Evolutionary conservation across 495 filamentous ascomycete genomes (phyloP), one percentile per base, ranked within the genome.

Genomic region (Penicillium nucicola): DNA sequence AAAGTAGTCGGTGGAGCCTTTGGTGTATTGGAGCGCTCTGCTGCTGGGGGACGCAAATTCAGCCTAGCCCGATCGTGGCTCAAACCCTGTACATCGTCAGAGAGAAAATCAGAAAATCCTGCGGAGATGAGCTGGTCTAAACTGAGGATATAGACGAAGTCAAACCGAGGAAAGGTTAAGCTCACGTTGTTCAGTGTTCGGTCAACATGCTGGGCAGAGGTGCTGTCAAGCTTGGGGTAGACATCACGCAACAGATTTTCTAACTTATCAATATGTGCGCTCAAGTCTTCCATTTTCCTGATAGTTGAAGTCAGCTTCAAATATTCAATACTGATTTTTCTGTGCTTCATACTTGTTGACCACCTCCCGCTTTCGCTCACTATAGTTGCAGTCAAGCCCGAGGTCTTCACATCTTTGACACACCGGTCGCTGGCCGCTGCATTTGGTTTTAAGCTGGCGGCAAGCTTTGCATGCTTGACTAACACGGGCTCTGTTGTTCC

Each of bases 161-260:
- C 9, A n/a, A 12, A 45, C 15, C 13, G 18, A 18, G 11, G 2
- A 17, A 15, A 1, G 13, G 18, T 17, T 17, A 13, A 6, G 22
- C 48, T 13, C 17, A 45, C 48, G 18, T 52, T 45, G 9, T n/a
- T 28, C 11, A 75, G 39, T 20, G 60, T 39, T 47, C 62, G 62
- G 30, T 65, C 63, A 14, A 75, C 63, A 30, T 56, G 42, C 23
- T 54, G 52, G 14, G 55, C 59, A n/a, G 58, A 35, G 28, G 62
- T 42, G 5, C 43, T 44, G 37, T 67, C 67, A 18, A 71, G 25
- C 20, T 61, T 64, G 22, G 58, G 52, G 35, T 52, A 59, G 13
- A 76, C 49, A 5, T 67, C 64, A 52, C 55, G 57, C 14, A 76
- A 48, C 5, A 72, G 37, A 15, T 56, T 61, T 42, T 71, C 66